These are phyloP conservation scores for Ziziphus jujuba DNA, from an alignment of 306 rosid species.

Conservation along the genomic window DNA sequence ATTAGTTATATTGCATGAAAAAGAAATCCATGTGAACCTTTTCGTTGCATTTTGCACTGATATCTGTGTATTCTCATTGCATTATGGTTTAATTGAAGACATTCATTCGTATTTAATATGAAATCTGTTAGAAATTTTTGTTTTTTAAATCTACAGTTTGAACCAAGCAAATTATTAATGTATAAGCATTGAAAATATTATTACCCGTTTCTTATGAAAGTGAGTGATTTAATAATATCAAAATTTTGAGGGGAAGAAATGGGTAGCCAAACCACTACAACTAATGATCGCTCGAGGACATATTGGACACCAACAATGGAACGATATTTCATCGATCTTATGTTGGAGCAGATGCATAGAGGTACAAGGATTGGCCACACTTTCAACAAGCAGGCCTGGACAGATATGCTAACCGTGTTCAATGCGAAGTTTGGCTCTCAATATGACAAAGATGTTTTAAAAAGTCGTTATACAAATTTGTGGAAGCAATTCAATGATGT, in stretches of 20 bases:
- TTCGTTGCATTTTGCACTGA: too few species aligned
- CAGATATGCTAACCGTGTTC: conserved; percentile 62
- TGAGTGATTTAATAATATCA: conserved; percentile 1
- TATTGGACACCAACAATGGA: conserved; percentile 79
- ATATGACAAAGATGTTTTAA: conserved; percentile 69
- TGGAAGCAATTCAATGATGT: conserved; percentile 87
- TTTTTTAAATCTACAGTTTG: neutral
- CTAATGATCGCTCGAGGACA: conserved; percentile 64
- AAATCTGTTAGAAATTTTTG: neutral
- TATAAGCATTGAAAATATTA: neutral
- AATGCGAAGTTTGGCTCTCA: conserved; percentile 65
- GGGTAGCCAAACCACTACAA: conserved; percentile 45
- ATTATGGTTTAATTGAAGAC: too few species aligned
- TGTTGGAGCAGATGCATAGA: conserved; percentile 70
- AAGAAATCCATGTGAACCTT: too few species aligned
- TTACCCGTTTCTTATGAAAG: conserved; percentile 5
- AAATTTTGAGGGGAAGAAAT: conserved; percentile 33
- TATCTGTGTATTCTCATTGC: too few species aligned
- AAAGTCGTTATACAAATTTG: conserved; percentile 65
- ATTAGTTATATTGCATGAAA: too few species aligned
- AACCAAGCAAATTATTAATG: neutral
- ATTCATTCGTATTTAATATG: neutral
- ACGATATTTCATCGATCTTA: conserved; percentile 62
- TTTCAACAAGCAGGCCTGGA: conserved; percentile 75
- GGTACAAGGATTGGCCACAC: conserved; percentile 72